A percentile compares a stretch with the other conserved stretches of the same genome.
These are phyloP conservation scores for Rhododendron ovatum DNA, from an alignment of 148 eudicot genomes.

Conservation along the genomic window DNA sequence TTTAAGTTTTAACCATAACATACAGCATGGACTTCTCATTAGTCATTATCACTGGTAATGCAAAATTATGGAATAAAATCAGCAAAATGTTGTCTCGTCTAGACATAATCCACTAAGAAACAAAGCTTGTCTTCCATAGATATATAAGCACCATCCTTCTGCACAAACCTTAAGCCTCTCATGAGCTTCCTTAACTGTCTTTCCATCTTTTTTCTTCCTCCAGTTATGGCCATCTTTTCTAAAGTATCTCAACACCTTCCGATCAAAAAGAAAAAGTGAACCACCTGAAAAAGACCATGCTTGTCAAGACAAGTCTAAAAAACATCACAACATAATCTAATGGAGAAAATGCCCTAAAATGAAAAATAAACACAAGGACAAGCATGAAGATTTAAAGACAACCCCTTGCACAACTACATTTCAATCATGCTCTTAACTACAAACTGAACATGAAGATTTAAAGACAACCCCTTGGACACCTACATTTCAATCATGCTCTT, in stretches of 20 bases:
- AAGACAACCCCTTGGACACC: background rate
- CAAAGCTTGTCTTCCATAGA: background rate
- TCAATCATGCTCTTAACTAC: conserved; percentile 1
- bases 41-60: background rate
- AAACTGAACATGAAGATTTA: background rate
- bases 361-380: background rate
- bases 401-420: background rate
- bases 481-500: background rate
- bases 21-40: background rate
- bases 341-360: background rate
- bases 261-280: conserved; percentile 71
- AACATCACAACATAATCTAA: background rate
- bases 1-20: background rate
- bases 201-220: conserved; percentile 79
- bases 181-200: conserved; percentile 72
- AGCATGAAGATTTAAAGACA: background rate
- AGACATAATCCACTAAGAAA: background rate
- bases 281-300: conserved; percentile 38
- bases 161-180: conserved; percentile 62
- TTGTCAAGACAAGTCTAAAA: conserved; percentile 5
- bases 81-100: background rate
- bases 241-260: conserved; percentile 89
- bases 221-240: conserved; percentile 80
- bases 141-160: background rate
- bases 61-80: background rate